These are phyloP conservation scores for Lophiotrema nucula DNA, from an alignment of 495 filamentous ascomycete species.

Conservation along the genomic window DNA sequence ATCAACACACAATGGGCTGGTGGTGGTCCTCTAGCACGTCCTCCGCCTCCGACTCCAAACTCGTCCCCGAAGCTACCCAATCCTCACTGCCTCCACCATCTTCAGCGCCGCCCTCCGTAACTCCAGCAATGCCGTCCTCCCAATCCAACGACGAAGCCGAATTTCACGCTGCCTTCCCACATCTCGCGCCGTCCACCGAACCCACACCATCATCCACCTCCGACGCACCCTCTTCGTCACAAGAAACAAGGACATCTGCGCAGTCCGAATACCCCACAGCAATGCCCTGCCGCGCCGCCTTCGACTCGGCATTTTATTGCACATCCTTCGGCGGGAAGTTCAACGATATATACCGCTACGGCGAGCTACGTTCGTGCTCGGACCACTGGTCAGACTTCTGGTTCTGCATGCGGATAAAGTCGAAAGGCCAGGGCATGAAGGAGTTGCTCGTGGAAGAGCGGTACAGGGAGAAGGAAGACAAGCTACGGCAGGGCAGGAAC, in stretches of 20 bases:
- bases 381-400: conserved; percentile 88
- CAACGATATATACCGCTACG: conserved; percentile 81
- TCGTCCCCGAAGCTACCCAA: conserved; percentile 10
- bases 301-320: conserved; percentile 95
- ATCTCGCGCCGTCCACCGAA: conserved; percentile 42
- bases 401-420: conserved; percentile 88
- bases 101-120: conserved; percentile 4
- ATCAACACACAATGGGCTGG: conserved; percentile 38
- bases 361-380: conserved; percentile 66
- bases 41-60: conserved; percentile 15
- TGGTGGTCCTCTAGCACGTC: conserved; percentile 32
- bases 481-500: conserved; percentile 69
- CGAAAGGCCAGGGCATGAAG: conserved; percentile 44
- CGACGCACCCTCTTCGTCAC: conserved; percentile 10
- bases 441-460: conserved; percentile 63
- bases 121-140: conserved; percentile 48
- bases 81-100: conserved; percentile 13
- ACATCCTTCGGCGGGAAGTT: conserved; percentile 88
- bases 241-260: background rate
- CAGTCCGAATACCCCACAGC: conserved; percentile 58
- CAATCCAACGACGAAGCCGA: conserved; percentile 64
- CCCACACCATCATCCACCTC: conserved; percentile 10
- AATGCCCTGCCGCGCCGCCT: conserved; percentile 86
- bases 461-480: conserved; percentile 70
- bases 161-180: conserved; percentile 57